Conservation (phyloP, 306 rosid species). For the Alnus rubra region DNA sequence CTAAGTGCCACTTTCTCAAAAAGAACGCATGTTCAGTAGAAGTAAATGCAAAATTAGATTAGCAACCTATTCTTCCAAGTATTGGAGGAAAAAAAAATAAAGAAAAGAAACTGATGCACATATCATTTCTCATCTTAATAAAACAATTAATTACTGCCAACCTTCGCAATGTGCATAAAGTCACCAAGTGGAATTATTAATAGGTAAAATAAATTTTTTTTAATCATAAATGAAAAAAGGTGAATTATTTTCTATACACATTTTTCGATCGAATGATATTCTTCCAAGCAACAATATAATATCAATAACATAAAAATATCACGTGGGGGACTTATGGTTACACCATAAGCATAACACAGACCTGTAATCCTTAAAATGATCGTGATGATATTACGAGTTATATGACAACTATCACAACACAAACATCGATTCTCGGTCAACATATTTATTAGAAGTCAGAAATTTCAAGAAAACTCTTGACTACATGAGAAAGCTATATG, state of each 20-base stretch:
- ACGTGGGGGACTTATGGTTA: not conserved
- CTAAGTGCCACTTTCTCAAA: not conserved
- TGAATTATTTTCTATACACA: not conserved
- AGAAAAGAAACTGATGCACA: not conserved
- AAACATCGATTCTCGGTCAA: not conserved
- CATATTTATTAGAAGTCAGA: not conserved
- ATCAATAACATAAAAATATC: not conserved
- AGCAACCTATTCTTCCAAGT: not conserved
- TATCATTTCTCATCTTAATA: not conserved
- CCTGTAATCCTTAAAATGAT: not conserved
- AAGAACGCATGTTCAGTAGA: not conserved
- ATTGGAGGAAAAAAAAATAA: too few species aligned
- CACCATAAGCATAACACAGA: not conserved
- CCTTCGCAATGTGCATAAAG: not conserved
- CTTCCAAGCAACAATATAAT: not conserved
- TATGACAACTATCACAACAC: not conserved
- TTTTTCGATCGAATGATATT: not conserved
- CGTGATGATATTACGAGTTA: not conserved
- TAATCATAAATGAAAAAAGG: not conserved
- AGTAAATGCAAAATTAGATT: not conserved
- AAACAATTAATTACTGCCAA: not conserved
- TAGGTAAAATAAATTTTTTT: not conserved
- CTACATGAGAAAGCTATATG: not conserved
- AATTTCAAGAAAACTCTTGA: not conserved
- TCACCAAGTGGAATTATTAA: not conserved